Evolutionary conservation across 371 early-diverging fungal genomes (phyloP), one percentile per base, ranked within the genome.

Genomic region (Mucor lusitanicus): DNA sequence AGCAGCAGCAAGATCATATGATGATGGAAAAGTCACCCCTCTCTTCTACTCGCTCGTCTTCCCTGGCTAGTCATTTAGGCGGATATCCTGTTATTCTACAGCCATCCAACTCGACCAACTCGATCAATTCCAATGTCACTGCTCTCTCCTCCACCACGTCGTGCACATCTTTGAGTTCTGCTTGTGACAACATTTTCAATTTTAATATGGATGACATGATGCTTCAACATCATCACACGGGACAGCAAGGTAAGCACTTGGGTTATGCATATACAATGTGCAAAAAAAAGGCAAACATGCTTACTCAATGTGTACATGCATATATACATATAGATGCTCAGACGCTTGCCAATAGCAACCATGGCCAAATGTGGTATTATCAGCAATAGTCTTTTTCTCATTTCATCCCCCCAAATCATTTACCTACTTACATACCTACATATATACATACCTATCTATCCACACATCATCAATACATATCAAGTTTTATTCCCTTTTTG

Each of bases 101-200:
- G n/a, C 69, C 69, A 35, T 69, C 69, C 0, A 63, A 59, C 35
- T 69, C 69, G 3, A 64, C 69, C 3, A 59, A 48, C 42, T 69
- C 69, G 3, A 50, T 40, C 13, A 58, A 44, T 17, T 58, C 68
- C 11, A 68, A 68, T 48, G 35, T 39, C 3, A 69, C 69, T 17
- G 59, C 46, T 27, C 23, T 58, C 12, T 65, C 65, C 15, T 68
- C 68, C 2, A 35, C 68, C 3, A 55, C 61, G 11, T 54, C 67
- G n/a, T 69, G 59, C 25, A 59, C 69, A 17, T 63, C 69, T 0
- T 27, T 69, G 12, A 63, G 64, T 28, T 59, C 64, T n/a, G 30
- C 56, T n/a, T 69, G 59, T 40, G 69, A 69, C 54, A 63, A 53
- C 9, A 64, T 69, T 1, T 63, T 69, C 25, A 50, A 48, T 5